Evolutionary conservation across 371 early-diverging fungal species (phyloP).

Genomic region (Homolaphlyctis polyrhiza): DNA sequence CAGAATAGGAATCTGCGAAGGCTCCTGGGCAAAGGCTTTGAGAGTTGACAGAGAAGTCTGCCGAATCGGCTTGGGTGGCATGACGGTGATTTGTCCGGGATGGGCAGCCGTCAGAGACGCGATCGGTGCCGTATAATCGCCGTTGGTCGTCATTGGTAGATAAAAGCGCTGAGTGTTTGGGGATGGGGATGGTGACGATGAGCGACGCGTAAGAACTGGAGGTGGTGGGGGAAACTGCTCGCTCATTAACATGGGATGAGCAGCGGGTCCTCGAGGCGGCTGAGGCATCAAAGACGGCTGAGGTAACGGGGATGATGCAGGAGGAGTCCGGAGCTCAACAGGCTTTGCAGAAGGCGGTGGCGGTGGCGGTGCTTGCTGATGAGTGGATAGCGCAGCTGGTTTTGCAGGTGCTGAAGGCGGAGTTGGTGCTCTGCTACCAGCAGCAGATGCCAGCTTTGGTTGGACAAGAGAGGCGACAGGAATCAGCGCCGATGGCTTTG

Average conservation of each 20-base stretch:
- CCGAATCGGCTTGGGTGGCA: neutral
- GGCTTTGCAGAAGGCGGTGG: no score
- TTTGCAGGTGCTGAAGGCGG: neutral
- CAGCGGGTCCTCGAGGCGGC: neutral
- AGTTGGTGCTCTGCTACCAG: slow-evolving; percentile 3
- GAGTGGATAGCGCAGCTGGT: no score
- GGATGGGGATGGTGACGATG: slow-evolving; percentile 19
- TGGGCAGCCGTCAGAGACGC: no score
- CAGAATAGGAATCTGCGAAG: neutral
- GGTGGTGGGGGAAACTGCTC: slow-evolving; percentile 7
- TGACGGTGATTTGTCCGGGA: neutral
- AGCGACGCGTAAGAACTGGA: slow-evolving; percentile 11
- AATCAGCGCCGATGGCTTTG: no score
- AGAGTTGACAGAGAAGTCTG: neutral
- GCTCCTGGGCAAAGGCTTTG: neutral
- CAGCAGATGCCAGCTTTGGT: neutral
- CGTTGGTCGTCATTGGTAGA: slow-evolving; percentile 5
- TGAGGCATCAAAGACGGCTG: no score
- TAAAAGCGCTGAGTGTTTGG: slow-evolving; percentile 18
- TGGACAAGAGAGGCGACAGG: no score
- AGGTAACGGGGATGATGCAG: no score
- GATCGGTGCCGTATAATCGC: slow-evolving; percentile 8
- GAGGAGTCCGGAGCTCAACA: no score
- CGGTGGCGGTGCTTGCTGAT: no score
- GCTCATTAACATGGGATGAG: slow-evolving; percentile 1